Percentiles rank a stretch among this genome's conserved stretches.
Evolutionary conservation across 2,329 filamentous ascomycete species (phyloP).

Genomic region (Mycosphaerella sp.): DNA sequence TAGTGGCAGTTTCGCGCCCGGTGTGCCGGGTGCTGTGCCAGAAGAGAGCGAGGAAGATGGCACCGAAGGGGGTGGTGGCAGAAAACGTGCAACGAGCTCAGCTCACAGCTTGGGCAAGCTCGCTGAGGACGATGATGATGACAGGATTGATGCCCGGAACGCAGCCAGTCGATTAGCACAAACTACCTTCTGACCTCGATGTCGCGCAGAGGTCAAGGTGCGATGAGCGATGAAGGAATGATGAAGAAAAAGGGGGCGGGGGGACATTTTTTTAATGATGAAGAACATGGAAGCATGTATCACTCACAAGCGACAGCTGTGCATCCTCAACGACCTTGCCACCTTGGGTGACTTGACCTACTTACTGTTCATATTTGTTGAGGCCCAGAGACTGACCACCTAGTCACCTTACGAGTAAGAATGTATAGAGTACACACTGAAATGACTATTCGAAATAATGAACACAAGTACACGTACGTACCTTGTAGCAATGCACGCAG

Average conservation of each 20-base stretch:
- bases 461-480: no score
- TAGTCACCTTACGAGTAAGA: no score
- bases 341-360: no score
- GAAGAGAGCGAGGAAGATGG: constrained; percentile 46
- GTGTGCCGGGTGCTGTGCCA: constrained; percentile 45
- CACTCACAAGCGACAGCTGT: no score
- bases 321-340: no score
- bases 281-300: no score
- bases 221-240: not conserved
- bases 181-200: constrained; percentile 68
- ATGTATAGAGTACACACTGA: no score
- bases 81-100: constrained; percentile 45
- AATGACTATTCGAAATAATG: no score
- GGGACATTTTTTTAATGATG: no score
- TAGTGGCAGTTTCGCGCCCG: constrained; percentile 60
- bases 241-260: not conserved
- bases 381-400: no score
- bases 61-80: constrained; percentile 41
- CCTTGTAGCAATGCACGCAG: no score
- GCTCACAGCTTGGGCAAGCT: constrained; percentile 53
- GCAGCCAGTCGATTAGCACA: constrained; percentile 88
- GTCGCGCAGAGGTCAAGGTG: constrained; percentile 1
- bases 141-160: constrained; percentile 90
- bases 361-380: no score
- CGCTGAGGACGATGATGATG: constrained; percentile 71